Evolutionary conservation across 345 rosid genomes (phyloP), one percentile per base, ranked within the genome.

Genomic region (Raphanus raphanistrum): DNA sequence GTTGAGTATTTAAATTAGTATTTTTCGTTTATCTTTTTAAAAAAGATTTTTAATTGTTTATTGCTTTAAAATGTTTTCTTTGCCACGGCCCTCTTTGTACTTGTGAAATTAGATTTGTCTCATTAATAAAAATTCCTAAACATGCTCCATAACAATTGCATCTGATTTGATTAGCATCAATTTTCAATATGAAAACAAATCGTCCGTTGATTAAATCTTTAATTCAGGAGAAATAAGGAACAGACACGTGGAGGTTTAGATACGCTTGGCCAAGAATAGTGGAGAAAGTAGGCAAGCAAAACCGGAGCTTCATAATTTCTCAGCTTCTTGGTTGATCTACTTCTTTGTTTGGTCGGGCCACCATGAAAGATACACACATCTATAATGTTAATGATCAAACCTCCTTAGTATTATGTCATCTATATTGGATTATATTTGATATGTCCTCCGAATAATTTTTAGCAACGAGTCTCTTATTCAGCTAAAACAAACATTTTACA

Each of bases 261-360:
- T 61, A 33, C 10, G 27, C 4, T 45, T 50, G 29, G 70, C 82
- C 82, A 67, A 68, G 74, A 79, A 68, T 61, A 2, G 63, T 35
- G 78, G 74, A 79, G 78, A 79, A 73, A 59, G 74, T 73, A 68
- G 82, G 71, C 82, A 61, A 79, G 60, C 78, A 73, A 68, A 36
- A 27, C 31, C 60, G 64, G 48, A 62, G 66, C 74, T 79, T 6
- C 78, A 62, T 61, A 79, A 62, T 79, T 79, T 79, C 65, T 50
- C 48, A 6, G 21, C 65, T 73, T 73, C 70, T 79, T 79, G 70
- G 82, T 79, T 73, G 64, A 79, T 79, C 82, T 79, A 79, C 82
- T 73, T 79, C 63, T 79, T 79, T 77, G 74, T 73, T 77, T 73
- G 78, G 58, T 50, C 55, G 55, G 55, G 55, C 55, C 55, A 8